A percentile compares a stretch with the other conserved stretches of the same genome.
Evolutionary conservation across 2,329 filamentous ascomycete genomes (phyloP).

Genomic region (Malbranchea zuffiana): DNA sequence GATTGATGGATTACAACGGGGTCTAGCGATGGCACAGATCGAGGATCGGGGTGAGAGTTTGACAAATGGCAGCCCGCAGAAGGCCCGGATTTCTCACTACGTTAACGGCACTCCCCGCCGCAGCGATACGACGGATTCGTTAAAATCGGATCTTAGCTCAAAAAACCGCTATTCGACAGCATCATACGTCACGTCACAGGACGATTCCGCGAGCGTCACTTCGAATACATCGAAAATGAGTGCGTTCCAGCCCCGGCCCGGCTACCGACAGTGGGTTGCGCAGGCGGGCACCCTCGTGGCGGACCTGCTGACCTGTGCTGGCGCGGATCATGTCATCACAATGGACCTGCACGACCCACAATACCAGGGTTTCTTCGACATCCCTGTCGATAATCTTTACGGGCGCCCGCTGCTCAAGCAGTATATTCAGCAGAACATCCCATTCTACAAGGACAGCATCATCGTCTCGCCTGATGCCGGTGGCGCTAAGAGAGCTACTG

Average conservation of each 20-base stretch:
- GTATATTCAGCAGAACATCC: conserved; percentile 68
- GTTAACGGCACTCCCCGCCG: conserved; percentile 29
- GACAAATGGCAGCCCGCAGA: conserved; percentile 32
- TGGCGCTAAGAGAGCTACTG: conserved; percentile 88
- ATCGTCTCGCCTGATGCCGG: conserved; percentile 95
- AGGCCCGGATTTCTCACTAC: conserved; percentile 31
- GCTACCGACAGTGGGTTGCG: conserved; percentile 97
- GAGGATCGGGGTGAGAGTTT: conserved; percentile 34
- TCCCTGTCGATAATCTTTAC: conserved; percentile 96
- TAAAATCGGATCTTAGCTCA: conserved; percentile 22
- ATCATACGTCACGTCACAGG: conserved; percentile 47
- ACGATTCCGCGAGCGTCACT: conserved; percentile 53
- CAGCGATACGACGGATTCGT: conserved; percentile 30
- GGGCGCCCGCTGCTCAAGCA: conserved; percentile 48
- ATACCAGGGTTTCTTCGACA: conserved; percentile 98
- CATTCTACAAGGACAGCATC: conserved; percentile 73
- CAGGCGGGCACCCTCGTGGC: conserved; percentile 92
- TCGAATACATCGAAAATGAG: conserved; percentile 42
- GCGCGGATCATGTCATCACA: conserved; percentile 92
- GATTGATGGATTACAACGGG: conserved; percentile 58
- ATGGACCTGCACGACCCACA: conserved; percentile 96
- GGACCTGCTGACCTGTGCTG: conserved; percentile 86
- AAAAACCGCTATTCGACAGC: conserved; percentile 18
- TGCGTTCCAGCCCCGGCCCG: conserved; percentile 70
- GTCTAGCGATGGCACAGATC: conserved; percentile 57